These are phyloP conservation scores for Moricandia moricandioides DNA, from an alignment of 345 rosid species.

Conservation along the genomic window DNA sequence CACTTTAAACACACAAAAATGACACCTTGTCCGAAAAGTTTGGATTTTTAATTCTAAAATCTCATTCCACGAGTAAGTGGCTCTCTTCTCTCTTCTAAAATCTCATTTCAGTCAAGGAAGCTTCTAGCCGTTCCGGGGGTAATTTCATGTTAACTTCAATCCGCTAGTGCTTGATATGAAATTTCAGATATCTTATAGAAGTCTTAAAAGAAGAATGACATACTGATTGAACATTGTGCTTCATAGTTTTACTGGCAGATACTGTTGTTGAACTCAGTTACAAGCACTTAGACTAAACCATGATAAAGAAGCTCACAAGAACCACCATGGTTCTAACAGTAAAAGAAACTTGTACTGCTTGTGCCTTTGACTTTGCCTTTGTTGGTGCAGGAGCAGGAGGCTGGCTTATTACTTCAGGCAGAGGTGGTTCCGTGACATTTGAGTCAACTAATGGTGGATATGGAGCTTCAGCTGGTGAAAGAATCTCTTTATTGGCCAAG, in stretches of 20 bases:
- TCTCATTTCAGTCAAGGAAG: no score
- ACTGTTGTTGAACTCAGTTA: slow-evolving; percentile 20
- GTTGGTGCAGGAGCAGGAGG: background rate
- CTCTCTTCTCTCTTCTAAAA: no score
- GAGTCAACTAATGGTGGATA: slow-evolving; percentile 23
- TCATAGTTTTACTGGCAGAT: slow-evolving; percentile 23
- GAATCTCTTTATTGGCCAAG: background rate
- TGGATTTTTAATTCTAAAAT: slow-evolving; percentile 8
- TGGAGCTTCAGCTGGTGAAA: slow-evolving; percentile 69
- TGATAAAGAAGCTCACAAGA: slow-evolving; percentile 26
- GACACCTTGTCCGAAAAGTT: slow-evolving; percentile 2
- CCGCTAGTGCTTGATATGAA: no score
- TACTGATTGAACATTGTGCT: slow-evolving; percentile 5
- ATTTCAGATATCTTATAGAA: background rate
- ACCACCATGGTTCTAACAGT: slow-evolving; percentile 2
- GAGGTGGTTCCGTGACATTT: slow-evolving; percentile 57
- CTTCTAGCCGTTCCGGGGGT: no score
- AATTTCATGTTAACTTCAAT: no score
- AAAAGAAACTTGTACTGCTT: slow-evolving; percentile 6
- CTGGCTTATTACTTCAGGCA: slow-evolving; percentile 35
- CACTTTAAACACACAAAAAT: background rate
- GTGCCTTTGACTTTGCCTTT: slow-evolving; percentile 14
- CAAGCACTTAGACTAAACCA: slow-evolving; percentile 21
- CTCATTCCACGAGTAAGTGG: background rate
- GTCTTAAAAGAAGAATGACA: slow-evolving; percentile 2